Evolutionary conservation across 1,284 basidiomycete species (phyloP), one percentile per base, ranked within the genome.

Genomic region (Trichosporon ovoides): DNA sequence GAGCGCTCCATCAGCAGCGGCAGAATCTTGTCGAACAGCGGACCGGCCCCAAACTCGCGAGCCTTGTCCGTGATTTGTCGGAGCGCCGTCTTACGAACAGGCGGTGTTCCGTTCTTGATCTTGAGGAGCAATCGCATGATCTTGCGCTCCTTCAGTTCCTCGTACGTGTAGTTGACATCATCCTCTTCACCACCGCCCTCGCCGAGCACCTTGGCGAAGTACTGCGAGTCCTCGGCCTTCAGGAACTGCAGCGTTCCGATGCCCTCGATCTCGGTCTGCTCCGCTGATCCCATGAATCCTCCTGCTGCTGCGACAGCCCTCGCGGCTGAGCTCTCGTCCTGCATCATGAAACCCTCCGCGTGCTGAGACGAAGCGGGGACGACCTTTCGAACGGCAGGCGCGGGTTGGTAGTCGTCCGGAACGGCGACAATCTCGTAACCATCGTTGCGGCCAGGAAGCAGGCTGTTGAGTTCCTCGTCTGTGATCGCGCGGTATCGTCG

Each of bases 1-100:
- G 93, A 97, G 22, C 95, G 87, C 77, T 99, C 96, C 96, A 99
- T 99, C 64, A 99, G 87, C 54, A 99, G 81, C 0, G 95, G 96
- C 11, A 98, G 82, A 63, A 99, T 99, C 79, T 98, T 99, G 81
- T 98, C 96, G 77, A 98, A 99, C 9, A 98, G 83, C n/a, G 96
- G 96, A 20, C 94, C 95, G 24, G 96, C 94, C 55, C 95, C 95
- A 65, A 98, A 98, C 71, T 98, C 93, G 67, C 95, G 88, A 62
- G 96, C 96, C 76, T 97, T 96, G 82, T 99, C 96, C n/a, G 94
- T 97, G 72, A 99, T 98, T 76, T 98, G 94, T 56, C 95, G 85
- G 46, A 98, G 84, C 11, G 96, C 96, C 1, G 94, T 93, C 79
- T 99, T 99, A 62, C 96, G 87, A 64, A 98, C 94, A 9, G 95